Base-by-base conservation (phyloP, 305 asterid genomes). In the Ilex paraguariensis region DNA sequence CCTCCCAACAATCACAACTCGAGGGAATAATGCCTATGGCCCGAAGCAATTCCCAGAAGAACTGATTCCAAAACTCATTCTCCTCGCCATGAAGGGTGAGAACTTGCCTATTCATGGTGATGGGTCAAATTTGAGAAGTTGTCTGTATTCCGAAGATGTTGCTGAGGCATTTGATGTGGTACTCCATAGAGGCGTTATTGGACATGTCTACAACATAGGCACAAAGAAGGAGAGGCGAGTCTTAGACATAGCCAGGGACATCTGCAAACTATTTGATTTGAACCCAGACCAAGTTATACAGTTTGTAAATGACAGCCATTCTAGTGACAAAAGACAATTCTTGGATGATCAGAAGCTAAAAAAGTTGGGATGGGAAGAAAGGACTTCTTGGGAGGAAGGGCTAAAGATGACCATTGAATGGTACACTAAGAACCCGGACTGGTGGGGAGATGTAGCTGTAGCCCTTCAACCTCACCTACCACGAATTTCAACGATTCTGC, bases 391-490 rank as follows among this genome's bases (percentile, higher is more conserved):
- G 97, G 87, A 86, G 72, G 97, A 90, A 52, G 97, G 97, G 56
- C 66, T 90, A 70, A 84, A 55, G 61, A 90, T 87, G 83, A 90
- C 97, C 11, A 81, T 86, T 54, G 95, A 87, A 42, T 91, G 96
- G 97, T 91, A 91, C 61, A 80, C 70, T 17, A 66, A 75, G 50
- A 87, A 85, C 69, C 97, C 97, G 2, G 82, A 81, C 17, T 90
- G 97, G 97, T 90, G 97, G 97, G 96, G 97, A 6, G 95, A 91
- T 78, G 95, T 91, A 33, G 75, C 95, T 16, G 97, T 95, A 57
- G 97, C 97, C 56, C 64, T 91, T 85, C 86, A 84, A 65, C 97
- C 97, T 66, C 97, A 91, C 70, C 70, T 21, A 21, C 28, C 28
- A 21, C 28, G 2, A 21, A 21, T 21, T 21, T 21, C 28, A 21